These are phyloP conservation scores for Agrocybe chaxingu DNA, from an alignment of 768 basidiomycete species.

Conservation along the genomic window DNA sequence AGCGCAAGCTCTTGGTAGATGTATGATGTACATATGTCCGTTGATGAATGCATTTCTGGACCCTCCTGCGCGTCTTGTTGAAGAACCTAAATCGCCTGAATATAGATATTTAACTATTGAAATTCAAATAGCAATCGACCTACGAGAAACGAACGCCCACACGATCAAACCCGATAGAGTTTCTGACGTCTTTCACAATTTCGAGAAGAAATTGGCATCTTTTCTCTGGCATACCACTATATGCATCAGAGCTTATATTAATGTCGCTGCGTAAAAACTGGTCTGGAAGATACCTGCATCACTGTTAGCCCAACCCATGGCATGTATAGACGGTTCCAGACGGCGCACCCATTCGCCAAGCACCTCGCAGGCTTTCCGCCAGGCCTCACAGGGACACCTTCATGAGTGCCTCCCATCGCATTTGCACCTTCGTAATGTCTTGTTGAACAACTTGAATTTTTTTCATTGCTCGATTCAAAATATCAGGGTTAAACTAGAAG, in stretches of 20 bases:
- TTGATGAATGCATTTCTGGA: slow-evolving; percentile 8
- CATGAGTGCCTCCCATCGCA: slow-evolving; percentile 2
- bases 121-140: not conserved
- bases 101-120: not conserved
- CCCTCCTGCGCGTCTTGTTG: slow-evolving; percentile 14
- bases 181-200: slow-evolving; percentile 41
- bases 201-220: slow-evolving; percentile 51
- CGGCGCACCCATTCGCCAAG: not conserved
- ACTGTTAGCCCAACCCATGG: not conserved
- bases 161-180: slow-evolving; percentile 45
- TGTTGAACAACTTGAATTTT: not conserved
- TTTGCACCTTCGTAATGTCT: not conserved
- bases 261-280: slow-evolving; percentile 48
- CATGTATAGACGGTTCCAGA: too few species aligned
- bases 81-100: slow-evolving; percentile 15
- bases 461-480: not conserved
- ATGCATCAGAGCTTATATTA: slow-evolving; percentile 53
- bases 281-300: slow-evolving; percentile 36
- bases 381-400: slow-evolving; percentile 53
- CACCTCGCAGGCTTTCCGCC: slow-evolving; percentile 92
- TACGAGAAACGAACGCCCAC: slow-evolving; percentile 42
- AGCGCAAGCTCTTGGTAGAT: slow-evolving; percentile 9
- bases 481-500: not conserved
- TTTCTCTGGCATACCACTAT: slow-evolving; percentile 58
- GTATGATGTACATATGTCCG: slow-evolving; percentile 8